Evolutionary conservation across 768 basidiomycete genomes (phyloP).

Genomic region (Pulveroboletus sp.): DNA sequence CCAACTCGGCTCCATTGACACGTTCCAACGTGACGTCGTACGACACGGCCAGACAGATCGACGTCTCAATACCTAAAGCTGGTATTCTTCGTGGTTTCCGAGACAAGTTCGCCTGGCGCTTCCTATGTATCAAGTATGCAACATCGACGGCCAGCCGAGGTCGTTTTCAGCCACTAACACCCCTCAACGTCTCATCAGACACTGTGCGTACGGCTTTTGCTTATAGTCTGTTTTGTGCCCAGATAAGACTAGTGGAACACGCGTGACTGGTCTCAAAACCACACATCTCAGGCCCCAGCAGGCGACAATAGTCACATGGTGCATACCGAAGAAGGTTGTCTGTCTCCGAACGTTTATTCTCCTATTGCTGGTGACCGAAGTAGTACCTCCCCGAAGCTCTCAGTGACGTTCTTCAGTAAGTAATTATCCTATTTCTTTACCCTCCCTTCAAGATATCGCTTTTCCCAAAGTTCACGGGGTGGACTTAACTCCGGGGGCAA

Average conservation of each 20-base stretch:
- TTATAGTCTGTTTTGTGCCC: constrained; percentile 20
- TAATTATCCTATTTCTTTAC: neutral
- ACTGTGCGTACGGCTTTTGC: constrained; percentile 1
- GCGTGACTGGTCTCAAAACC: neutral
- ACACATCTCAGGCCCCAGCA: constrained; percentile 12
- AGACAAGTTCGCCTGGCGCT: constrained; percentile 17
- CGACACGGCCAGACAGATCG: constrained; percentile 14
- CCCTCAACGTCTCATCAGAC: constrained; percentile 5
- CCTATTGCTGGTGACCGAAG: constrained; percentile 2
- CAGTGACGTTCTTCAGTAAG: constrained; percentile 21
- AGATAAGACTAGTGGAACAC: constrained; percentile 1
- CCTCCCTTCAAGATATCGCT: neutral
- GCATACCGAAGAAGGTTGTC: constrained; percentile 17
- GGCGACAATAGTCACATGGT: constrained; percentile 8
- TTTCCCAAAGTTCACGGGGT: constrained; percentile 18
- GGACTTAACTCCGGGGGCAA: constrained; percentile 14
- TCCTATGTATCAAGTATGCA: constrained; percentile 16
- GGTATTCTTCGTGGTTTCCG: constrained; percentile 19
- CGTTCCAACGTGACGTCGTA: constrained; percentile 17
- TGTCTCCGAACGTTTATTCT: constrained; percentile 18
- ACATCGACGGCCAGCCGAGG: constrained; percentile 1
- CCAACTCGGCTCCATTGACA: constrained; percentile 20
- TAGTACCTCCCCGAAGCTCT: constrained; percentile 9
- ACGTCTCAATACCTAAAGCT: constrained; percentile 11
- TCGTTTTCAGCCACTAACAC: constrained; percentile 13